A percentile compares a stretch with the other conserved stretches of the same genome.
Conservation (phyloP, 805 yeast genomes). For the Cyberlindnera americana region DNA sequence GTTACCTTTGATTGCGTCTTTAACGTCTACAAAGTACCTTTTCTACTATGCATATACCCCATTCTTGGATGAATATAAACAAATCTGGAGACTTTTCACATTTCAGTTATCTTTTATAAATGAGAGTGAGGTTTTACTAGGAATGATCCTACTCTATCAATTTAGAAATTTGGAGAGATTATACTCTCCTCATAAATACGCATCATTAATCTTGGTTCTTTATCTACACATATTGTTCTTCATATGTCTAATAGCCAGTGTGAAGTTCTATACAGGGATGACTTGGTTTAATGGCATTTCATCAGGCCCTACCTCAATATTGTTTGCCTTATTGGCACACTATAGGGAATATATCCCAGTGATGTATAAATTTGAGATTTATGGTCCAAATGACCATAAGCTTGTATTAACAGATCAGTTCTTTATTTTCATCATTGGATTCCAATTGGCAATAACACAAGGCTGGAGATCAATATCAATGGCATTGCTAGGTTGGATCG, state of each 20-base stretch:
- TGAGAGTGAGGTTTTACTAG: slow-evolving; percentile 35
- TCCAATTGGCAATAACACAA: slow-evolving; percentile 33
- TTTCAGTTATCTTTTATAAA: slow-evolving; percentile 25
- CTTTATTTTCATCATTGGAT: slow-evolving; percentile 30
- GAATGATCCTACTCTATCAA: slow-evolving; percentile 34
- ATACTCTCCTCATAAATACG: slow-evolving; percentile 34
- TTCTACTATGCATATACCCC: slow-evolving; percentile 32
- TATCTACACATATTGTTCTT: slow-evolving; percentile 18
- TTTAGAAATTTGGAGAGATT: slow-evolving; percentile 37
- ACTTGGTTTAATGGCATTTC: slow-evolving; percentile 15
- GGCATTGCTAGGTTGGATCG: slow-evolving; percentile 34
- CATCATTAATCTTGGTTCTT: slow-evolving; percentile 20
- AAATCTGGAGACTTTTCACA: slow-evolving; percentile 27
- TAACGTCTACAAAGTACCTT: slow-evolving; percentile 34
- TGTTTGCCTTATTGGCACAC: slow-evolving; percentile 34
- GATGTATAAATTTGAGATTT: slow-evolving; percentile 35
- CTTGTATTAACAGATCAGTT: slow-evolving; percentile 32
- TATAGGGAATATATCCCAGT: slow-evolving; percentile 37
- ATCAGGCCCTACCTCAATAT: slow-evolving; percentile 33
- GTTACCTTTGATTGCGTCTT: slow-evolving; percentile 33
- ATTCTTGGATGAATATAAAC: slow-evolving; percentile 32
- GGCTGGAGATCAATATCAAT: slow-evolving; percentile 27
- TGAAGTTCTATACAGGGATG: slow-evolving; percentile 22
- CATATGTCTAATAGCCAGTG: slow-evolving; percentile 8
- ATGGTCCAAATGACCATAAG: slow-evolving; percentile 16